phyloP scores from a whole-genome alignment of 768 basidiomycete species.

The Paxillus rubicundulus region DNA sequence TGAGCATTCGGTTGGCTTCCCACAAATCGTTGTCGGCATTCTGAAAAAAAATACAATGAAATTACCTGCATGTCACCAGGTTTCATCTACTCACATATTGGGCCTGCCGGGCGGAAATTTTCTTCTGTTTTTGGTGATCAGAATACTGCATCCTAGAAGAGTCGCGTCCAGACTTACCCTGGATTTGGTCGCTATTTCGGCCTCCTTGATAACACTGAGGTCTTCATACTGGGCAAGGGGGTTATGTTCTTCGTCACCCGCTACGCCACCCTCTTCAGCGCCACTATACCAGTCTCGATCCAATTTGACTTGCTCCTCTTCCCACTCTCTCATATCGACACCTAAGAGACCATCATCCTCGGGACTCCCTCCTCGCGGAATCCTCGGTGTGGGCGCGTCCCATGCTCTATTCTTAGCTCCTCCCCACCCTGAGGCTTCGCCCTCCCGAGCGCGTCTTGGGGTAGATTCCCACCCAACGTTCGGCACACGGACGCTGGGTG shows the following conservation, averaged over 20 bases:
- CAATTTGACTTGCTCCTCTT: conserved; percentile 88
- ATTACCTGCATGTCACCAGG: background rate
- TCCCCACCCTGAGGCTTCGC: conserved; percentile 66
- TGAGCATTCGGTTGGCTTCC: conserved; percentile 98
- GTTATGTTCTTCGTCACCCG: conserved; percentile 90
- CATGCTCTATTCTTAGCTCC: conserved; percentile 53
- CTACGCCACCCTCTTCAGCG: conserved; percentile 82
- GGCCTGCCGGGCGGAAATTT: conserved; percentile 90
- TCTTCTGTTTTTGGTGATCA: conserved; percentile 51
- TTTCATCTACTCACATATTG: conserved; percentile 71
- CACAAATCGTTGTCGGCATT: conserved; percentile 98
- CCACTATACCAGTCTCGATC: conserved; percentile 97
- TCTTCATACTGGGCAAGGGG: conserved; percentile 94
- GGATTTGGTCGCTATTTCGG: conserved; percentile 74
- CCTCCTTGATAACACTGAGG: conserved; percentile 61
- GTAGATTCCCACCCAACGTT: conserved; percentile 96
- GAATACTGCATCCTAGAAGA: background rate
- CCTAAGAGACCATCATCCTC: conserved; percentile 64
- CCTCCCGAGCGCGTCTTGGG: conserved; percentile 56
- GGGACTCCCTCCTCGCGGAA: conserved; percentile 62
- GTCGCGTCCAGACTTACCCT: conserved; percentile 44
- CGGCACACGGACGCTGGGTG: conserved; percentile 84
- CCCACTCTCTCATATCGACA: conserved; percentile 88
- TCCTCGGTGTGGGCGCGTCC: conserved; percentile 84
- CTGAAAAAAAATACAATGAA: conserved; percentile 39